Conservation (phyloP, 192 early-diverging fungal genomes). For the Gryganskiella cystojenkinii region DNA sequence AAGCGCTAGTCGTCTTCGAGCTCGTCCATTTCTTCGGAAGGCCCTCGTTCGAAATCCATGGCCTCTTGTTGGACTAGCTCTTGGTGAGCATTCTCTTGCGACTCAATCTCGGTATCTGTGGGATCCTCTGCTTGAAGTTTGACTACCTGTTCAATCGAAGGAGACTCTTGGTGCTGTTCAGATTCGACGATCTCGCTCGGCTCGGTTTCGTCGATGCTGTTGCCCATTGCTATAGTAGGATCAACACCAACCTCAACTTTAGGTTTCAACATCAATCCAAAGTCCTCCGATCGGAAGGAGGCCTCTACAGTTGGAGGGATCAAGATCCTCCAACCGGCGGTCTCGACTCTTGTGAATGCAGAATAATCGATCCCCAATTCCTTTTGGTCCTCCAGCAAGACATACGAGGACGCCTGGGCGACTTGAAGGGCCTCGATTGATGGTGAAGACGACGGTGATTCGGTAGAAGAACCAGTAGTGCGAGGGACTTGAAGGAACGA, state of each 20-base stretch:
- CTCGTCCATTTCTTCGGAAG: not conserved
- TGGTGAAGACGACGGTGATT: not conserved
- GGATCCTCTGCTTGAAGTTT: too few species aligned
- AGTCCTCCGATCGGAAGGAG: slow-evolving; percentile 43
- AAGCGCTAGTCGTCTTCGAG: slow-evolving; percentile 5
- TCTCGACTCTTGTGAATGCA: slow-evolving; percentile 41
- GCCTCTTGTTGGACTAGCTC: too few species aligned
- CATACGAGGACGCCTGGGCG: slow-evolving; percentile 35
- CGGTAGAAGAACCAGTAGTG: slow-evolving; percentile 5
- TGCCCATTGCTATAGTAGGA: too few species aligned
- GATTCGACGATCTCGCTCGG: too few species aligned
- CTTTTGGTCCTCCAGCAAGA: slow-evolving; percentile 36
- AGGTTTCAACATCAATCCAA: slow-evolving; percentile 48
- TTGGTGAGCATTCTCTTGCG: too few species aligned
- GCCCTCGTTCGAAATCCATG: not conserved
- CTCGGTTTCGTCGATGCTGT: too few species aligned
- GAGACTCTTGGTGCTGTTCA: too few species aligned
- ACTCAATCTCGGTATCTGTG: too few species aligned
- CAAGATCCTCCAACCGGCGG: slow-evolving; percentile 48
- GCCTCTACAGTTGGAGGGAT: slow-evolving; percentile 46
- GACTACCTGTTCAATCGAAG: too few species aligned
- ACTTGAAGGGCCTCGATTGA: slow-evolving; percentile 30
- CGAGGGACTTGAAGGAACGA: not conserved
- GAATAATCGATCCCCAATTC: slow-evolving; percentile 49
- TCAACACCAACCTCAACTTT: not conserved